Percentiles rank a stretch among this genome's conserved stretches.
phyloP scores from a whole-genome alignment of 108 stramenopile genomes.

The Skeletonema menzelii region DNA sequence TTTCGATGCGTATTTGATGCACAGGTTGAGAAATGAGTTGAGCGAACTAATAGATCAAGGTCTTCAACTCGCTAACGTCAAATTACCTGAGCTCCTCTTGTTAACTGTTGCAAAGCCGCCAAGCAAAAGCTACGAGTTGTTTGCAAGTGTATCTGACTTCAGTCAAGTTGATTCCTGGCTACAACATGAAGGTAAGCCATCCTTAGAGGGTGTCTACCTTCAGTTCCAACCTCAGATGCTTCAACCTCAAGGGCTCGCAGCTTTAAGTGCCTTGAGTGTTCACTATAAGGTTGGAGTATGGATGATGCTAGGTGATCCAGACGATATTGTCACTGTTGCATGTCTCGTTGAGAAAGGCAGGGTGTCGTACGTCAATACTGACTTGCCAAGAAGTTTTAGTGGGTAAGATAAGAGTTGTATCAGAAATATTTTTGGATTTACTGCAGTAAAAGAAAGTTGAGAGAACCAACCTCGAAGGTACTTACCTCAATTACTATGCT shows the following conservation, averaged over 20 bases:
- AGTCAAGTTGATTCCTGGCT: conserved; percentile 62
- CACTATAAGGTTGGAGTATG: conserved; percentile 64
- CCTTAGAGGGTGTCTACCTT: conserved; percentile 74
- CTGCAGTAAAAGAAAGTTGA: too few species aligned
- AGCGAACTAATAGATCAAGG: conserved; percentile 13
- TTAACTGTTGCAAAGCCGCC: conserved; percentile 62
- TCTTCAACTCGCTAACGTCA: not conserved
- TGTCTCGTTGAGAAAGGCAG: conserved; percentile 57
- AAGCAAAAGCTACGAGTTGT: conserved; percentile 48
- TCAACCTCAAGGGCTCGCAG: conserved; percentile 46
- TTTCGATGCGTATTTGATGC: conserved; percentile 77
- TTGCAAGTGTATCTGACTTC: conserved; percentile 52
- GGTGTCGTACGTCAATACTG: conserved; percentile 76
- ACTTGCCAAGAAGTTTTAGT: conserved; percentile 49
- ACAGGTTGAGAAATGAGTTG: conserved; percentile 58
- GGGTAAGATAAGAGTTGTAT: not conserved
- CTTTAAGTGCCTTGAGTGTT: conserved; percentile 43
- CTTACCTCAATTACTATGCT: too few species aligned
- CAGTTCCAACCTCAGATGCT: conserved; percentile 72
- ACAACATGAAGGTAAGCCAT: conserved; percentile 32
- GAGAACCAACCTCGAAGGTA: too few species aligned
- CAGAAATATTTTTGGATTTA: too few species aligned
- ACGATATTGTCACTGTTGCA: conserved; percentile 58
- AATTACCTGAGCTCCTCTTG: conserved; percentile 57
- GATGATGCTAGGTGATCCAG: conserved; percentile 63